Conservation (phyloP, 495 filamentous ascomycete species). For the Rhypophila decipiens region DNA sequence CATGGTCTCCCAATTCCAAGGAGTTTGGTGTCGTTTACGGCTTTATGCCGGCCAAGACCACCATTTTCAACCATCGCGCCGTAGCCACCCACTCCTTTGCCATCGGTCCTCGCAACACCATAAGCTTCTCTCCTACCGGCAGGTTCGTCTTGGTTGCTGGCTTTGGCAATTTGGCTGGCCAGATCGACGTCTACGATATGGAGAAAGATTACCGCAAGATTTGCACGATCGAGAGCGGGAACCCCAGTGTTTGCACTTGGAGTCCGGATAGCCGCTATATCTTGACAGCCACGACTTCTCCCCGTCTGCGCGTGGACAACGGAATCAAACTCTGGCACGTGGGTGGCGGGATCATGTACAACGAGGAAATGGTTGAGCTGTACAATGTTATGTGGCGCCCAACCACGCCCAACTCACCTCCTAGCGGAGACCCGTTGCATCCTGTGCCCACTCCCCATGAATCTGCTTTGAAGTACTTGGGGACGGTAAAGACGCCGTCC, state of each 20-base stretch:
- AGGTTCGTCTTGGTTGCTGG: slow-evolving; percentile 90
- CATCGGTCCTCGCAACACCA: slow-evolving; percentile 84
- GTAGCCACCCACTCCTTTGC: slow-evolving; percentile 75
- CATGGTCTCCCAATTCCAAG: slow-evolving; percentile 95
- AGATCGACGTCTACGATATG: slow-evolving; percentile 96
- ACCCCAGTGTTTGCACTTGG: slow-evolving; percentile 92
- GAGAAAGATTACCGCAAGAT: slow-evolving; percentile 87
- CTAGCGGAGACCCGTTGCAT: slow-evolving; percentile 66
- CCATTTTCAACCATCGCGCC: slow-evolving; percentile 86
- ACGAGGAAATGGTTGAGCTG: slow-evolving; percentile 86
- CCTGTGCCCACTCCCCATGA: slow-evolving; percentile 74
- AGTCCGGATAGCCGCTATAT: slow-evolving; percentile 92
- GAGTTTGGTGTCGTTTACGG: slow-evolving; percentile 97
- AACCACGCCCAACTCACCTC: slow-evolving; percentile 51
- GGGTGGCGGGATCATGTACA: slow-evolving; percentile 84
- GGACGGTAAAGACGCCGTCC: slow-evolving; percentile 81
- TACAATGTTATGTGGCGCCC: slow-evolving; percentile 93
- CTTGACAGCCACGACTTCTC: slow-evolving; percentile 92
- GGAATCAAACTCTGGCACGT: slow-evolving; percentile 95
- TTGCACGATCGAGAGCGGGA: slow-evolving; percentile 89
- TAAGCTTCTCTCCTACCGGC: slow-evolving; percentile 89
- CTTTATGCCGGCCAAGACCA: slow-evolving; percentile 96
- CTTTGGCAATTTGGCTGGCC: slow-evolving; percentile 93
- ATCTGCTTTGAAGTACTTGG: slow-evolving; percentile 76
- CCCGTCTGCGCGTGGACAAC: slow-evolving; percentile 91